Percentiles rank a stretch among this genome's conserved stretches.
Conservation (phyloP, 1,139 yeast species). For the Yamadazyma songkhlaensis region DNA sequence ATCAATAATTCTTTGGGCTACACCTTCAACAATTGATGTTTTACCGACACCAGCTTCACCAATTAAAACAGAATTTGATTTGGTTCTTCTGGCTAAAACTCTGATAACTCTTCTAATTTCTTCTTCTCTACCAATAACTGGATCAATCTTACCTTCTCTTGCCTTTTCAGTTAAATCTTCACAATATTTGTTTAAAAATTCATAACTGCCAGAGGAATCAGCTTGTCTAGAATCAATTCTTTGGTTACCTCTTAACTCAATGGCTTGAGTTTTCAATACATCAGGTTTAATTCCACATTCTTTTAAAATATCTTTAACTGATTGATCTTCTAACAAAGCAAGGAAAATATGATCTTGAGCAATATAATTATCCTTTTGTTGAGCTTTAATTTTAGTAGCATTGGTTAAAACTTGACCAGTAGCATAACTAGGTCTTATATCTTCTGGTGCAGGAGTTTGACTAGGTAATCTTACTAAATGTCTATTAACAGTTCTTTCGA, state of each 20-base stretch:
- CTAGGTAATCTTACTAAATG: conserved; percentile 82
- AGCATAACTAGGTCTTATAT: conserved; percentile 65
- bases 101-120: conserved; percentile 94
- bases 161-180: conserved; percentile 92
- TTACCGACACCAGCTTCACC: conserved; percentile 99
- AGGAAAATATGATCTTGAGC: conserved; percentile 93
- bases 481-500: conserved; percentile 78
- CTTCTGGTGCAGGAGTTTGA: conserved; percentile 83
- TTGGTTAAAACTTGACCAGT: conserved; percentile 67
- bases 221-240: conserved; percentile 93
- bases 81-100: conserved; percentile 91
- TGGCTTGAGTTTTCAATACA: conserved; percentile 75
- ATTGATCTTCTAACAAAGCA: conserved; percentile 77
- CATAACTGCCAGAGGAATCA: conserved; percentile 81
- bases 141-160: conserved; percentile 91
- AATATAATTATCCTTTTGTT: conserved; percentile 86
- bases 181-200: conserved; percentile 85
- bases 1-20: conserved; percentile 94
- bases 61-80: conserved; percentile 91
- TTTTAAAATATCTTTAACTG: conserved; percentile 71
- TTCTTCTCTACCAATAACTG: conserved; percentile 98
- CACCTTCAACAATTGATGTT: conserved; percentile 97
- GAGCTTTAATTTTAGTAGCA: conserved; percentile 72
- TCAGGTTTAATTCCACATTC: conserved; percentile 69
- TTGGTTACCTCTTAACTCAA: conserved; percentile 84